Evolutionary conservation across 2,329 filamentous ascomycete genomes (phyloP), one percentile per base, ranked within the genome.

Genomic region (Curvularia eragrostidis): DNA sequence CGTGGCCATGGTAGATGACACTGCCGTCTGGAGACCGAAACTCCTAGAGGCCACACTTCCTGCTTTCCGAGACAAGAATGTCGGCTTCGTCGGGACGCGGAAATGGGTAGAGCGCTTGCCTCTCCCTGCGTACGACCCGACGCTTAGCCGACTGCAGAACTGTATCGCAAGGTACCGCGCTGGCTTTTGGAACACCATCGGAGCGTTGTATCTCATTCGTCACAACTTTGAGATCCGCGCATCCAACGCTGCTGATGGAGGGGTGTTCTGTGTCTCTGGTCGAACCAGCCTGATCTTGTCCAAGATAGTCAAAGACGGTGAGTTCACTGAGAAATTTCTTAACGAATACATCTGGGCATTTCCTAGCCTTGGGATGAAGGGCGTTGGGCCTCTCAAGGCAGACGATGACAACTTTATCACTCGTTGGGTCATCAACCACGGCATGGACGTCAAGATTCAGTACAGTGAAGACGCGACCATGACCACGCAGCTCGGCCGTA

Each of bases 361-460:
- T 26, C 36, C 23, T 34, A 52, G 9, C 21, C 18, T 57, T 2
- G 13, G 21, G 0, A 0, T 24, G 2, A 44, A 48, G 8, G 66
- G 66, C 3, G 59, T 56, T 30, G 67, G 67, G 6, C 68, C 64
- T 8, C 49, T 74, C 3, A 64, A 64, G 8, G 64, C 70, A 1
- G 72, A 73, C 12, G 73, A 76, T n/a, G 71, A 75, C 42, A 73
- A 70, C 26, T 87, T 83, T 61, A 75, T 84, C 24, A 87, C 85
- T 0, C 78, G 85, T 7, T 83, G 79, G 61, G 75, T 81, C 5
- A 76, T 85, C 23, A 73, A 75, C 9, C 64, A 78, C 3, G 78
- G 78, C 5, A 84, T 78, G 77, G 73, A 78, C 3, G 78, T 87
- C 51, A 79, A 80, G 53, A 80, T 87, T 46, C 85, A 88, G 66